Evolutionary conservation across 345 rosid species (phyloP), one percentile per base, ranked within the genome.

Genomic region (Populus simonii): DNA sequence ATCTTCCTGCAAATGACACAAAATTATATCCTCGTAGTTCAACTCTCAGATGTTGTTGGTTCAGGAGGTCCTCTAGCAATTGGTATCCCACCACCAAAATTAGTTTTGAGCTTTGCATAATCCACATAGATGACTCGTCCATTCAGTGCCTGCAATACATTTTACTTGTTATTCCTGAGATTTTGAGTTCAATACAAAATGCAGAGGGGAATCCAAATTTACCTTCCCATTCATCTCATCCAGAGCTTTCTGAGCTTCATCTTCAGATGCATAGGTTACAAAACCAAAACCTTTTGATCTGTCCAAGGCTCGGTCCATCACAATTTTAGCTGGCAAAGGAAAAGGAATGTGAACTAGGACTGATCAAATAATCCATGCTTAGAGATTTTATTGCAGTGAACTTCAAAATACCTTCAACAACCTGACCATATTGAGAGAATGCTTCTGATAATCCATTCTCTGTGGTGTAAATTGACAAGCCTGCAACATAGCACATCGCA

Each of bases 31-130:
- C 41, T 66, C 43, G 33, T 31, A 16, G 41, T 33, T 31, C 70
- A 67, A 18, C 33, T 66, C 53, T 53, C 33, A 8, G 71, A 8
- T 17, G 33, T 72, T 63, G 85, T 70, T 63, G 85, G 82, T 73
- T 84, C 82, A 33, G 97, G 98, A 69, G 97, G 92, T 79, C 98
- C 98, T 79, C 96, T 90, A 31, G 96, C 98, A 63, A 92, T 89
- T 27, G 89, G 94, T 76, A 84, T 75, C 77, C 89, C 90, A 29
- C 81, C 82, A 29, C 82, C 80, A 51, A 29, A 66, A n/a, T 57
- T 74, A 57, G 74, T 35, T 71, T 78, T 87, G n/a, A 87, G 86
- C 85, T 89, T 93, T 22, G 98, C 99, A 65, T 85, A 88, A 76
- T 89, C 92, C 84, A 93, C 98, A 66, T 72, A 89, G 68, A 93